Evolutionary conservation across 192 early-diverging fungal species (phyloP), one percentile per base, ranked within the genome.

Genomic region (Coemansia sp.): DNA sequence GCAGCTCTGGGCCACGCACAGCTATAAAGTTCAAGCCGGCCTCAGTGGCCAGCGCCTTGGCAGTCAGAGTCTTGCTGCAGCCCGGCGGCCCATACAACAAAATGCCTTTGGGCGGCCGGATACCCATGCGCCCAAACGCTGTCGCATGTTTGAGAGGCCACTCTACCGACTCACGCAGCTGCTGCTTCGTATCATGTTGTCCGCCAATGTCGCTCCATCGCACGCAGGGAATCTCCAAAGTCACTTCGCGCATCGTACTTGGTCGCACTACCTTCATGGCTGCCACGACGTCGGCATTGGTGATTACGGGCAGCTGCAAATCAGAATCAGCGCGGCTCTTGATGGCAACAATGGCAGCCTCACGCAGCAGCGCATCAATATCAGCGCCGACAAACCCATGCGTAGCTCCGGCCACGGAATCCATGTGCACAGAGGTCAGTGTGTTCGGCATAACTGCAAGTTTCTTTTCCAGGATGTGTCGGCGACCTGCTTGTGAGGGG

Each of bases 341-440:
- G 21, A 99, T 89, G 15, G 88, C 85, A 46, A 85, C 83, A 11
- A 98, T 60, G 5, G 93, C 97, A 4, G 95, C 94, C 61, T 99
- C 95, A 17, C 91, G 84, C 54, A 86, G 84, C 3, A 96, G 82
- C 5, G 91, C 90, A 2, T 92, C 90, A 19, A 99, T 64, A 77
- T 99, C 97, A 4, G 97, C 97, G n/a, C 97, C 97, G 58, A 98
- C 96, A 74, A 90, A 99, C 0, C 97, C 97, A 67, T 99, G 97
- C 0, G 91, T 85, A 28, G 66, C 65, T 0, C 82, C 81, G 0
- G 94, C 87, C 14, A 98, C 47, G 0, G 62, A 52, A 0, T 73
- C 69, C 2, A 95, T 58, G 15, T 97, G 82, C 4, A 66, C 64
- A 1, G 65, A 40, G 6, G 86, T 78, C 7, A 98, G 69, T 5